These are phyloP conservation scores for Canavalia ensiformis DNA, from an alignment of 306 rosid genomes.

Conservation along the genomic window DNA sequence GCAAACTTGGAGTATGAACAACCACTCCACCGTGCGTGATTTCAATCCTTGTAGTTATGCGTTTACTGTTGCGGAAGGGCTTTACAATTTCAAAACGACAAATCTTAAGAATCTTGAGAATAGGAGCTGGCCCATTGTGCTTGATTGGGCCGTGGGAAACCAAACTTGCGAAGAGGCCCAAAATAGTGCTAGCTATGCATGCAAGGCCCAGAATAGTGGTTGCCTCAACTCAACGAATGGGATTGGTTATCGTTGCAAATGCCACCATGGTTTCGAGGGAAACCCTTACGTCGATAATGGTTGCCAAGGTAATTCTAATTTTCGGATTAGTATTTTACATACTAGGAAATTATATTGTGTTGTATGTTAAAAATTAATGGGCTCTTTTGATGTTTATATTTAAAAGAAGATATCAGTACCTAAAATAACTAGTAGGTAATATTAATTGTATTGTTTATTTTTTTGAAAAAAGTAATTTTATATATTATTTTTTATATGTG, in stretches of 20 bases:
- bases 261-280: conserved; percentile 15
- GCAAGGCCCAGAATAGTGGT: conserved; percentile 35
- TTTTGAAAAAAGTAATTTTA: too few relatives aligned
- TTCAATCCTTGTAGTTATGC: conserved; percentile 23
- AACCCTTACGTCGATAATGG: conserved; percentile 33
- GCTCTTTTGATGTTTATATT: too few relatives aligned
- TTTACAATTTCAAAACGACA: background rate
- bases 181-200: conserved; percentile 30
- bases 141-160: conserved; percentile 52
- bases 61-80: background rate
- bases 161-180: conserved; percentile 35
- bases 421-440: too few relatives aligned
- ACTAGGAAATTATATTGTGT: background rate
- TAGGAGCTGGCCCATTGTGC: conserved; percentile 27
- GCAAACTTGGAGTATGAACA: background rate
- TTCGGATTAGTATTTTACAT: background rate
- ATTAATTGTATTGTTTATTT: too few relatives aligned
- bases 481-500: too few relatives aligned
- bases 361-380: background rate
- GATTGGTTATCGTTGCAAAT: conserved; percentile 51
- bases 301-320: conserved; percentile 24
- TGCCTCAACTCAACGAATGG: conserved; percentile 44
- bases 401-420: too few relatives aligned
- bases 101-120: background rate
- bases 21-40: background rate